Base-by-base conservation (phyloP, 257 asterid genomes). In the Solanum chmielewskii region DNA sequence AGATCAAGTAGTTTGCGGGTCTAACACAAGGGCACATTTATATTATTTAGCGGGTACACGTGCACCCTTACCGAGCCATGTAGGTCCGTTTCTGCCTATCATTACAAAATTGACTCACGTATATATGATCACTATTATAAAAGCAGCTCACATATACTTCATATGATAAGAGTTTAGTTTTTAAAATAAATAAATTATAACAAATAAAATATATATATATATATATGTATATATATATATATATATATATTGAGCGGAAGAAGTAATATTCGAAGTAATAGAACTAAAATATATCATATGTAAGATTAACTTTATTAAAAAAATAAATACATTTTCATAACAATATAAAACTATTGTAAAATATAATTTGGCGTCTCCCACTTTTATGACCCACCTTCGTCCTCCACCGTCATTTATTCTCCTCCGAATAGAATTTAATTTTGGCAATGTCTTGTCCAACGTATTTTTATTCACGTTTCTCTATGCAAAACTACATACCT, bases 331-430 rank as follows among this genome's bases (percentile, higher is more conserved):
- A 35, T 73, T 15, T 71, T 70, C 21, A 33, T 35, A 71, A 23
- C 39, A 76, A 42, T 25, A 77, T 25, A 44, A 15, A 15, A 77
- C 44, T 29, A 44, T 14, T 7, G 39, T 8, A 44, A 59, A 27
- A 27, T 27, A 41, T 49, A 75, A 75, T 12, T n/a, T 75, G 83
- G 83, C 59, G 33, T 23, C 29, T 75, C 83, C 7, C 6, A 11
- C 15, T 42, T 76, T 69, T 42, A 31, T 69, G 76, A 27, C 70
- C 31, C 16, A 11, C 16, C 83, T n/a, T 77, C n/a, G 60, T 25
- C 60, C 60, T 76, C 60, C 83, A 41, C 59, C 59, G 83, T 44
- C 84, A 44, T 44, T 77, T 44, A 25, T n/a, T 62, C 31, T 62
- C 16, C 70, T 62, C 35, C 13, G 13, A 42, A 31, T 45, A 45